Evolutionary conservation across 2,329 filamentous ascomycete species (phyloP).

Genomic region (Karstenula rhodostoma): DNA sequence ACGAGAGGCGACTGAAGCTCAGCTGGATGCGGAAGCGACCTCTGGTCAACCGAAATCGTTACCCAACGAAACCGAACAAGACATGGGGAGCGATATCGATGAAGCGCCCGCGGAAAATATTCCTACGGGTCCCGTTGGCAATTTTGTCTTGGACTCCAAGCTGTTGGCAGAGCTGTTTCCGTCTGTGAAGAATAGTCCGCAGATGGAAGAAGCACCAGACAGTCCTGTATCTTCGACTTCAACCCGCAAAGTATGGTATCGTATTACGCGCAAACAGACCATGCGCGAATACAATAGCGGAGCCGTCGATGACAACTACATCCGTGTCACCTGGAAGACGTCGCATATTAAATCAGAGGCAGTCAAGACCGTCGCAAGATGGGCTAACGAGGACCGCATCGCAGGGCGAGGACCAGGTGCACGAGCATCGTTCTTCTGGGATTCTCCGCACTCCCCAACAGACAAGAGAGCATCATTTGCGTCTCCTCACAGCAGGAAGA

Average conservation of each 20-base stretch:
- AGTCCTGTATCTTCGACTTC: constrained; percentile 45
- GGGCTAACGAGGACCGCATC: constrained; percentile 49
- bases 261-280: constrained; percentile 49
- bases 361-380: constrained; percentile 45
- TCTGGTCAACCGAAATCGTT: not conserved
- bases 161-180: constrained; percentile 42
- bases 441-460: constrained; percentile 32
- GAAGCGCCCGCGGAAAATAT: not conserved
- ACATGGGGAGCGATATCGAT: not conserved
- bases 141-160: constrained; percentile 23
- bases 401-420: constrained; percentile 45
- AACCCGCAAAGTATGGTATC: constrained; percentile 51
- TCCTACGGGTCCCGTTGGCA: not conserved
- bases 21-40: not conserved
- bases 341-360: constrained; percentile 45
- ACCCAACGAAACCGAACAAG: not conserved
- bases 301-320: constrained; percentile 45
- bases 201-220: constrained; percentile 31
- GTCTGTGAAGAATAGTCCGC: constrained; percentile 3
- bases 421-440: constrained; percentile 50
- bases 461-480: constrained; percentile 21
- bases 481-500: constrained; percentile 32
- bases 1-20: constrained; percentile 8
- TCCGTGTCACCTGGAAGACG: constrained; percentile 48
- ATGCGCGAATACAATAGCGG: constrained; percentile 49